These are phyloP conservation scores for Fusarium caatingaense DNA, from an alignment of 2,329 filamentous ascomycete genomes.

Conservation along the genomic window DNA sequence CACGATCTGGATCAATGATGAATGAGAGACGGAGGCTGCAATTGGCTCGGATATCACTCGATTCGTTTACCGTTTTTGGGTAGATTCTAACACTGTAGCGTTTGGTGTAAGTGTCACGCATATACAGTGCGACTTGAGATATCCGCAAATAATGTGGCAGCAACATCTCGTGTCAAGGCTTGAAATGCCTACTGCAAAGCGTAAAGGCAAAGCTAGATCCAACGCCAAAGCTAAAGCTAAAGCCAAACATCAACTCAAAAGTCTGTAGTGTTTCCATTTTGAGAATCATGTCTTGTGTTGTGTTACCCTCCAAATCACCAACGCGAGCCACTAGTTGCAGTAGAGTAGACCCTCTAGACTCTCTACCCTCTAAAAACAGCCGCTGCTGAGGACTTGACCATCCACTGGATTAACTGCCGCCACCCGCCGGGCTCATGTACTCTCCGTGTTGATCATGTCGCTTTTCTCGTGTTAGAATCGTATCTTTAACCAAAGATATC, in stretches of 20 bases:
- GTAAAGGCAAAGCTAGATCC: neutral
- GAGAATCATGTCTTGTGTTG: conserved; percentile 11
- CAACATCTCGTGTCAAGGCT: neutral
- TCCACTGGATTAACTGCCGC: conserved; percentile 18
- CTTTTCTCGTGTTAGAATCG: conserved; percentile 22
- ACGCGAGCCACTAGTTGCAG: conserved; percentile 27
- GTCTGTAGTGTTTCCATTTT: conserved; percentile 27
- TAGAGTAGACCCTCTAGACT: neutral
- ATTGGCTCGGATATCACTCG: conserved; percentile 29
- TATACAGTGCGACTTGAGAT: conserved; percentile 28
- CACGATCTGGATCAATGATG: conserved; percentile 37
- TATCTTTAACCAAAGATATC: conserved; percentile 12
- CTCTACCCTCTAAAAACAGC: neutral
- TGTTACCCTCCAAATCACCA: conserved; percentile 5
- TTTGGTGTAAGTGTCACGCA: too few species aligned
- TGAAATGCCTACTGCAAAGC: neutral
- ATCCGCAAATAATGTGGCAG: neutral
- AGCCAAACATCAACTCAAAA: conserved; percentile 13
- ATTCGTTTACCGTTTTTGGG: conserved; percentile 15
- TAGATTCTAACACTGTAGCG: conserved; percentile 21
- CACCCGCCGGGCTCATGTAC: conserved; percentile 27
- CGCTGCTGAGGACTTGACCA: conserved; percentile 13
- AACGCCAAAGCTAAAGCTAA: neutral
- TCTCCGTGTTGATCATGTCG: conserved; percentile 29
- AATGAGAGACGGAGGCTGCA: conserved; percentile 14